Evolutionary conservation across 208 protist genomes (phyloP), one percentile per base, ranked within the genome.

Genomic region (Trypanosomatidae sp.): DNA sequence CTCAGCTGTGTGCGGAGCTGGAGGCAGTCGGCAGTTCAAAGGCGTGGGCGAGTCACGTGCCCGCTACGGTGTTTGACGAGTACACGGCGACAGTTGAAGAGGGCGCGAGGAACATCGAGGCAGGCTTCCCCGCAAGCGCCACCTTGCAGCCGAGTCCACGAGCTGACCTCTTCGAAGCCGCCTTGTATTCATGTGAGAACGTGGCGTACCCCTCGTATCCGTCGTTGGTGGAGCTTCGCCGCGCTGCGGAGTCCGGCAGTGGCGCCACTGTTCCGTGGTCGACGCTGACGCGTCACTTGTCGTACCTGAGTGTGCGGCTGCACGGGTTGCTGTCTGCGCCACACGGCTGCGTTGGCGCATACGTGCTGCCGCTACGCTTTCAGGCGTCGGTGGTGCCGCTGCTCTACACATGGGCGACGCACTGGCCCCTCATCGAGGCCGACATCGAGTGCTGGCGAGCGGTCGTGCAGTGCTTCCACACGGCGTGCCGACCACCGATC

Each of bases 391-490:
- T 92, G 52, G 75, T 89, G 47, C 87, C 87, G 19, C 44, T 90
- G 15, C 73, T 95, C 6, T 95, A 93, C 79, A 65, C 66, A 30
- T 95, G 91, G 88, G 44, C 87, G 33, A 82, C 82, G 5, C 67
- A 91, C 68, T 91, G 76, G 77, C 73, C 81, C 19, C 86, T 94
- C 30, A 53, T 87, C 22, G 67, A 55, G 25, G 77, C 83, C 43
- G 71, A 78, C 39, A 55, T 75, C 6, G 64, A 50, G 1, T 74
- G 67, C 50, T 96, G 91, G 91, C 43, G 41, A 12, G 22, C 12
- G 3, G 76, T 96, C 0, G 82, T 77, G 28, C 41, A 73, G 22
- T 84, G 77, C 62, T 91, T 93, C 60, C 30, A 47, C 47, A 39
- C 25, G 5, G 41, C 66, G 30, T 69, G 71, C 46, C 65, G 33